Conservation (phyloP, 495 filamentous ascomycete species). For the Aspergillus incahuasiensis region DNA sequence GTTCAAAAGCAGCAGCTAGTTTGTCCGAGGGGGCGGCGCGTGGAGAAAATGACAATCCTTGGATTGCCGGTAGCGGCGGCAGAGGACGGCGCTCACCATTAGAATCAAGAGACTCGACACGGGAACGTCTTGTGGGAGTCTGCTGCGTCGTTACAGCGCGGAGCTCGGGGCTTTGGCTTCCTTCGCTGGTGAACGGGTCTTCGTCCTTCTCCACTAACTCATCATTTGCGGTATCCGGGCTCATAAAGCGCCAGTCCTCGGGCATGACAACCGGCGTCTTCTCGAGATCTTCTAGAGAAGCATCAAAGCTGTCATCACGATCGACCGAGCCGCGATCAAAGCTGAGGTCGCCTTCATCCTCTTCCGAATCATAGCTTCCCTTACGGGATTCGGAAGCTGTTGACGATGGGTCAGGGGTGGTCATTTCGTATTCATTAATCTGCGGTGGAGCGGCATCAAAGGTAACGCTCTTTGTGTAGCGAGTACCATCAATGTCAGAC, state of each 20-base stretch:
- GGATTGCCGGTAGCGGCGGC: constrained; percentile 63
- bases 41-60: constrained; percentile 28
- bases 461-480: constrained; percentile 91
- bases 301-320: constrained; percentile 88
- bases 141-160: constrained; percentile 38
- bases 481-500: constrained; percentile 64
- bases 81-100: constrained; percentile 70
- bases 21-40: constrained; percentile 43
- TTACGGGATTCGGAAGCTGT: constrained; percentile 82
- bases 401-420: constrained; percentile 89
- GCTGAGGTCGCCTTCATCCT: constrained; percentile 65
- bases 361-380: constrained; percentile 85
- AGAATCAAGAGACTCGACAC: constrained; percentile 63
- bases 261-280: constrained; percentile 96
- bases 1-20: constrained; percentile 60
- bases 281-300: constrained; percentile 87
- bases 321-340: constrained; percentile 65
- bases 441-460: constrained; percentile 92
- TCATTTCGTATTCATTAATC: constrained; percentile 96
- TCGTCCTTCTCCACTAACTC: constrained; percentile 52
- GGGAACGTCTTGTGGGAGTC: constrained; percentile 31
- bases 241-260: constrained; percentile 89
- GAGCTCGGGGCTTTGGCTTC: constrained; percentile 53
- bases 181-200: constrained; percentile 64
- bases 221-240: constrained; percentile 51